Conservation (phyloP, 768 basidiomycete genomes). For the Rhodotorula toruloides region DNA sequence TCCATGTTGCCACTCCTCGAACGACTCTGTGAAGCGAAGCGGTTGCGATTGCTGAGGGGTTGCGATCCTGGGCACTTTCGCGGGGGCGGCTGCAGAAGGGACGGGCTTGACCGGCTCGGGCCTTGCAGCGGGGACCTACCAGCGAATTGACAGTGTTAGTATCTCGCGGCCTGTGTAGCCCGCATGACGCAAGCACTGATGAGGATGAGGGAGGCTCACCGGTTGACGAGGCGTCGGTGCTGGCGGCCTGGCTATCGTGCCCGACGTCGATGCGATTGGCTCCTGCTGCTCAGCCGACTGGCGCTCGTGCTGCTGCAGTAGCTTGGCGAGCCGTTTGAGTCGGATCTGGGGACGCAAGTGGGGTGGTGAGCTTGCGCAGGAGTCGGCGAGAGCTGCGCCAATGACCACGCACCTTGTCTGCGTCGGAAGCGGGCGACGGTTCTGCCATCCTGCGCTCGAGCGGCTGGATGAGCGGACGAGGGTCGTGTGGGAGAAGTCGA, state of each 20-base stretch:
- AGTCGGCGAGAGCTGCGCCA: background rate
- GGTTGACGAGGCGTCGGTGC: background rate
- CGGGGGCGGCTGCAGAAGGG: background rate
- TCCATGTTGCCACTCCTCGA: slow-evolving; percentile 67
- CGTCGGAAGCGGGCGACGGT: slow-evolving; percentile 5
- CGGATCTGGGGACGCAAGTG: slow-evolving; percentile 60
- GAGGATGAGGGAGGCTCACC: too few species aligned
- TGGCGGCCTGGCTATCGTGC: background rate
- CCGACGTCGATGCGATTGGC: background rate
- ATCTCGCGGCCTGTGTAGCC: too few species aligned
- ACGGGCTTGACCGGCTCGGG: background rate
- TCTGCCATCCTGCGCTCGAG: background rate
- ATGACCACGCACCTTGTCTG: background rate
- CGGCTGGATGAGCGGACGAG: too few species aligned
- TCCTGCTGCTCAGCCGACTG: background rate
- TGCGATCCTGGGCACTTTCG: slow-evolving; percentile 12
- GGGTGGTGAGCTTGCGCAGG: background rate
- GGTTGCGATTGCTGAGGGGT: slow-evolving; percentile 39
- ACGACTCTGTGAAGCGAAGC: slow-evolving; percentile 52
- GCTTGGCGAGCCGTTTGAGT: slow-evolving; percentile 80
- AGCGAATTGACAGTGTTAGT: background rate
- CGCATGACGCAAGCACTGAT: too few species aligned
- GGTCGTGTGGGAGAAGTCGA: too few species aligned
- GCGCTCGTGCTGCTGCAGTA: slow-evolving; percentile 52
- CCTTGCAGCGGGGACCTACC: too few species aligned